Base-by-base conservation (phyloP, 257 asterid species). In the Fraxinus pennsylvanica region DNA sequence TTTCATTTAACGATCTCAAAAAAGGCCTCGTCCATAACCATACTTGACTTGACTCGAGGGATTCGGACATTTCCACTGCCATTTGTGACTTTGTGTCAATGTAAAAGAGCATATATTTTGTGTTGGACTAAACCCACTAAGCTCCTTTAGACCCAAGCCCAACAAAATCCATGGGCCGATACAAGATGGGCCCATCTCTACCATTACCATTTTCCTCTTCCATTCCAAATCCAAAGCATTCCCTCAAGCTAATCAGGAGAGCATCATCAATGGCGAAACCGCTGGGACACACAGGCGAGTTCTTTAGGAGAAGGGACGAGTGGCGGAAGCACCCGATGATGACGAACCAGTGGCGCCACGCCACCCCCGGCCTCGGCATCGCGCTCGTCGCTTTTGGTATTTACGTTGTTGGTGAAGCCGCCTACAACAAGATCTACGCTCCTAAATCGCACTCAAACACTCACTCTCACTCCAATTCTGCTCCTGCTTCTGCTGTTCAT, bases 311-410 rank as follows among this genome's bases (percentile, higher is more conserved):
- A 57, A 91, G 98, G 43, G 99, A 95, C 63, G 97, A 78, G 85
- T 93, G 98, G 98, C 84, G 99, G 84, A 91, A 91, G 90, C 98
- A 95, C 82, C 99, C 97, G 70, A 95, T 90, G 98, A 72, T 95
- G 81, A 74, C 73, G 29, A 92, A 88, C 27, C 99, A 95, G 85
- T 84, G 97, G 90, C 98, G 97, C 75, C 96, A 95, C 84, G 98
- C 99, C 70, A 71, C 85, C 21, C 99, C 99, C 5, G 99, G 98
- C 36, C 96, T 95, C 69, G 97, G 98, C 81, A 93, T 86, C 90
- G 98, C 91, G 4, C 79, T 90, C 7, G 96, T 83, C 29, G 99
- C 98, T 74, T 95, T 95, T 84, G 90, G 92, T 15, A 71, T 93
- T 80, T 95, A 95, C 86, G 88, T 91, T 74, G 86, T 84, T 72